Evolutionary conservation across 805 yeast species (phyloP).

Genomic region (Ogataea paradorogensis): DNA sequence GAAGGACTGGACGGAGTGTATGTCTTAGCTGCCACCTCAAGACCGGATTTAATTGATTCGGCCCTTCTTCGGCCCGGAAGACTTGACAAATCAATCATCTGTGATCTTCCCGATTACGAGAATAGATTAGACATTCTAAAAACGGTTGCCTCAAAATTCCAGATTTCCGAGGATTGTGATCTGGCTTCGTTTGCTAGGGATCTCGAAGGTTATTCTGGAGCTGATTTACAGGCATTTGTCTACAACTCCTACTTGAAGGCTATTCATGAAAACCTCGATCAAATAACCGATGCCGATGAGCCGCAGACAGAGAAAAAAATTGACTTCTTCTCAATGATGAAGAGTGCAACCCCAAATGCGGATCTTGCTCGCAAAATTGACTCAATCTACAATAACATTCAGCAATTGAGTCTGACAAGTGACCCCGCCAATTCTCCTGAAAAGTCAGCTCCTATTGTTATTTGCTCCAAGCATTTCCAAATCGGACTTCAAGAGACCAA

Average conservation of each 20-base stretch:
- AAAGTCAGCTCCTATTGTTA: slow-evolving; percentile 24
- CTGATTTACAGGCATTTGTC: slow-evolving; percentile 89
- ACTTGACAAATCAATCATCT: slow-evolving; percentile 85
- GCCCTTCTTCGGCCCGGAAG: slow-evolving; percentile 96
- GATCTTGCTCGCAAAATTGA: slow-evolving; percentile 22
- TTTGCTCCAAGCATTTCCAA: slow-evolving; percentile 53
- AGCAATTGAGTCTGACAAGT: background rate
- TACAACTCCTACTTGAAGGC: slow-evolving; percentile 90
- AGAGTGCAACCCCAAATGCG: slow-evolving; percentile 7
- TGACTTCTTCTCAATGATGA: slow-evolving; percentile 25
- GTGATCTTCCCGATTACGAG: slow-evolving; percentile 74
- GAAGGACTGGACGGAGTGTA: slow-evolving; percentile 97
- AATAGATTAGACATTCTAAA: slow-evolving; percentile 73
- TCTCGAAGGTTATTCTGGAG: slow-evolving; percentile 86
- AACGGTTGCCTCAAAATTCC: slow-evolving; percentile 62
- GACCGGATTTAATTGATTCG: slow-evolving; percentile 94
- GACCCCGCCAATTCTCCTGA: background rate
- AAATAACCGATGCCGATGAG: slow-evolving; percentile 36
- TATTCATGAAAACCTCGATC: slow-evolving; percentile 64
- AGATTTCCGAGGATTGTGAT: slow-evolving; percentile 48
- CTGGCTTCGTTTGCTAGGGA: slow-evolving; percentile 50
- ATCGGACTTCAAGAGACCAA: slow-evolving; percentile 73
- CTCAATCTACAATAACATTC: slow-evolving; percentile 17
- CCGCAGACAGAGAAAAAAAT: slow-evolving; percentile 8
- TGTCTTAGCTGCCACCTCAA: slow-evolving; percentile 91